These are phyloP conservation scores for Pythium dissimile DNA, from an alignment of 352 stramenopile genomes.

Conservation along the genomic window DNA sequence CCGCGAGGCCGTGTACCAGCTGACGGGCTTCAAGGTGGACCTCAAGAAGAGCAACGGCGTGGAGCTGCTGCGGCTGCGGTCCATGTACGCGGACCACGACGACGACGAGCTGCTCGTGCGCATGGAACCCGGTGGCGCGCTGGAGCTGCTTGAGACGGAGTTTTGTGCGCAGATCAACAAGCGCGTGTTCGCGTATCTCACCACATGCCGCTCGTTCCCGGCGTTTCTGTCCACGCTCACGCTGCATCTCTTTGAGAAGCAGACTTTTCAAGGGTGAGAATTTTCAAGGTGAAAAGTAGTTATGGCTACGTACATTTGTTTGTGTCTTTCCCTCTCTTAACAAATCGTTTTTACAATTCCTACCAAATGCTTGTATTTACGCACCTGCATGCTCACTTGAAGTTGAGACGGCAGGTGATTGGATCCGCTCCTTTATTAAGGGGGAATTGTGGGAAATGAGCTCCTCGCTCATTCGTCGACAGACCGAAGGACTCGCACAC, in stretches of 20 bases:
- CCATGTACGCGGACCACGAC: constrained; percentile 81
- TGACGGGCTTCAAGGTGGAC: constrained; percentile 88
- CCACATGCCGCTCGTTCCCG: constrained; percentile 84
- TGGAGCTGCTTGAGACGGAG: constrained; percentile 84
- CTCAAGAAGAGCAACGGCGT: constrained; percentile 76
- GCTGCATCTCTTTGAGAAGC: constrained; percentile 87
- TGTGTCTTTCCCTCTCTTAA: too few relatives aligned
- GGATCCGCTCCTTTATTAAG: neutral
- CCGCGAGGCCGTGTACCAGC: constrained; percentile 84
- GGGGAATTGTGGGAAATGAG: neutral
- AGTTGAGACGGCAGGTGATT: neutral
- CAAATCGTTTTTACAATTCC: too few relatives aligned
- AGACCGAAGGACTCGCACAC: neutral
- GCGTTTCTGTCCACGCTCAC: constrained; percentile 88
- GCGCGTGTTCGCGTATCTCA: constrained; percentile 64
- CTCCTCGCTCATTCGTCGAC: constrained; percentile 22
- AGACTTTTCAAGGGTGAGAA: constrained; percentile 74
- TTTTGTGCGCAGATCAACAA: constrained; percentile 69
- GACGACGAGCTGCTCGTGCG: constrained; percentile 84
- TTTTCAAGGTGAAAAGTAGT: too few relatives aligned
- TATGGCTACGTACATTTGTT: too few relatives aligned
- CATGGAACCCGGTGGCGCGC: constrained; percentile 64
- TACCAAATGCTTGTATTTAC: neutral
- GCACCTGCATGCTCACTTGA: neutral
- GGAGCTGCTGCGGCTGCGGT: constrained; percentile 72